Evolutionary conservation across 441 rosid species (phyloP), one percentile per base, ranked within the genome.

Genomic region (Syzygium malaccense): DNA sequence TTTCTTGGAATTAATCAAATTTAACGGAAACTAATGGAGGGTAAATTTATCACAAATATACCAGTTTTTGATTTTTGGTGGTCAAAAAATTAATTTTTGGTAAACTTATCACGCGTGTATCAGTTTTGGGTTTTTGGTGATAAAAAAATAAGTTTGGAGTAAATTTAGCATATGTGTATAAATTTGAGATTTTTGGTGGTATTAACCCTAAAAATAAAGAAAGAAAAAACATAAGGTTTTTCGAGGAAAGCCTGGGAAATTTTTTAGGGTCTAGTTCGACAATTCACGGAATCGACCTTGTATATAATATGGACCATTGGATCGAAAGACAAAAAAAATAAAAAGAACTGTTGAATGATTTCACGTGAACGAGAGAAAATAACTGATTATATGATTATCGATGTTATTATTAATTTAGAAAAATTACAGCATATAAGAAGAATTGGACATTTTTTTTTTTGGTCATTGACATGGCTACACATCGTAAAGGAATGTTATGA

Each of bases 1-100:
- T 45, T 45, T 45, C 48, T 7, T 45, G 48, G 48, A 7, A 45
- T 45, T 45, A 45, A 7, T 45, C 9, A 1, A 7, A 45, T 45
- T 45, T 45, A 45, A 45, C 2, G 2, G 9, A 45, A 45, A 45
- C 48, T 45, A 45, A 7, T 7, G 1, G 0, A 45, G 2, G 10
- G 48, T 45, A 45, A 45, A 45, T 45, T 45, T 45, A 45, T 45
- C 9, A 45, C 48, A 45, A 45, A 45, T 45, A 7, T 45, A 45
- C 9, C 2, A 1, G 48, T 45, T 45, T 45, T 7, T 8, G 2
- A 1, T 45, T 45, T 45, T 45, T 45, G 1, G 0, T 7, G 9
- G 10, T 45, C 48, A 7, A 45, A 45, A 45, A 45, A 45, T 45
- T 45, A 45, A 45, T 45, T 45, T 45, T 0, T 9, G 7, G 2